phyloP scores from a whole-genome alignment of 495 filamentous ascomycete genomes.

The Penicillium pancosmium region DNA sequence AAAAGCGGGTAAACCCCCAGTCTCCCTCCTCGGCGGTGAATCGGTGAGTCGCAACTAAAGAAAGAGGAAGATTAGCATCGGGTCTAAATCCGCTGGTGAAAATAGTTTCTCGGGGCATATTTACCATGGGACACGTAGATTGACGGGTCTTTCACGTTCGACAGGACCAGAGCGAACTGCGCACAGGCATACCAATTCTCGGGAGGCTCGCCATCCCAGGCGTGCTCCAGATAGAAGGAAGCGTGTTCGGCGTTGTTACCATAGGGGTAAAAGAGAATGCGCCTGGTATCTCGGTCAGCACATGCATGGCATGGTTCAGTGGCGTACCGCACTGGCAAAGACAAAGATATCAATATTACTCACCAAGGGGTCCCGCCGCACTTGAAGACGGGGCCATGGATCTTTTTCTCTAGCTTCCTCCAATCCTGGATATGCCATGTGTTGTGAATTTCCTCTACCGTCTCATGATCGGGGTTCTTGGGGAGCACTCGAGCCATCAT shows the following conservation, averaged over 20 bases:
- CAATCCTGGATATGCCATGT: constrained; percentile 90
- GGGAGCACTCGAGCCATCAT: constrained; percentile 80
- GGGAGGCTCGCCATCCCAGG: constrained; percentile 70
- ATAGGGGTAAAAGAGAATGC: constrained; percentile 90
- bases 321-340: neutral
- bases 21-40: constrained; percentile 97
- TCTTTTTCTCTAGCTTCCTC: constrained; percentile 69
- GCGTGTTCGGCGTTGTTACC: constrained; percentile 91
- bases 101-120: constrained; percentile 8
- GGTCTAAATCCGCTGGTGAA: neutral
- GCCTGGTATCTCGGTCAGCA: constrained; percentile 54
- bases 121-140: constrained; percentile 70
- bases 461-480: constrained; percentile 74
- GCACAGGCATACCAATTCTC: constrained; percentile 96
- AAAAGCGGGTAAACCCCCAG: constrained; percentile 96
- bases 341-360: constrained; percentile 28
- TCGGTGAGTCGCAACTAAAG: constrained; percentile 72
- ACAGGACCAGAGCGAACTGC: constrained; percentile 91
- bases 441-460: constrained; percentile 63
- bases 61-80: neutral
- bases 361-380: constrained; percentile 89
- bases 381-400: constrained; percentile 85
- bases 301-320: neutral
- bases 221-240: constrained; percentile 97
- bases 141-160: constrained; percentile 86